These are phyloP conservation scores for Ceratorhiza oryzae-sativae DNA, from an alignment of 1,284 basidiomycete species.

Conservation along the genomic window DNA sequence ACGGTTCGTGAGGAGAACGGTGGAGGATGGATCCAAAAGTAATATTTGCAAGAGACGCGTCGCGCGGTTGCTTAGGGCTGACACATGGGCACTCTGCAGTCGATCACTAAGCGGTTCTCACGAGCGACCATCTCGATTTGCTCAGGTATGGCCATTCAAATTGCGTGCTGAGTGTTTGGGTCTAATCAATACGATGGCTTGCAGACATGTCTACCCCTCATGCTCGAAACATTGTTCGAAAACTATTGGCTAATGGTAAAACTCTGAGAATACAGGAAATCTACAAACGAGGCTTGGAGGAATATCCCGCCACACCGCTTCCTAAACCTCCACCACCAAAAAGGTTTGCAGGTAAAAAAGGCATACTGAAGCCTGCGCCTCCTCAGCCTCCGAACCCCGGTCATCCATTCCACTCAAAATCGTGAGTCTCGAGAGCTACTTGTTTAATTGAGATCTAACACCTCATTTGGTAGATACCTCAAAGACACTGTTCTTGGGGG, in stretches of 20 bases:
- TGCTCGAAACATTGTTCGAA: constrained; percentile 31
- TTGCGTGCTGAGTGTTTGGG: background rate
- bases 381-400: constrained; percentile 14
- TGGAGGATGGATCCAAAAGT: constrained; percentile 36
- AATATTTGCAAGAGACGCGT: constrained; percentile 37
- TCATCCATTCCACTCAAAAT: constrained; percentile 20
- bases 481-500: constrained; percentile 14
- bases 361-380: constrained; percentile 10
- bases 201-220: constrained; percentile 29
- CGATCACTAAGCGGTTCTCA: background rate
- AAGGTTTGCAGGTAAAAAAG: background rate
- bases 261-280: constrained; percentile 17
- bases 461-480: constrained; percentile 1
- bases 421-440: background rate
- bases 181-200: background rate
- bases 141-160: background rate
- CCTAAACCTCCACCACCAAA: constrained; percentile 23
- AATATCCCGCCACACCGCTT: constrained; percentile 30
- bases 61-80: constrained; percentile 36
- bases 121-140: background rate
- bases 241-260: background rate
- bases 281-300: background rate
- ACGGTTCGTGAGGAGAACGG: constrained; percentile 33
- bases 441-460: background rate
- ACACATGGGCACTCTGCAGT: background rate